Percentiles rank a stretch among this genome's conserved stretches.
phyloP scores from a whole-genome alignment of 2,329 filamentous ascomycete genomes.

The Ciborinia camelliae region DNA sequence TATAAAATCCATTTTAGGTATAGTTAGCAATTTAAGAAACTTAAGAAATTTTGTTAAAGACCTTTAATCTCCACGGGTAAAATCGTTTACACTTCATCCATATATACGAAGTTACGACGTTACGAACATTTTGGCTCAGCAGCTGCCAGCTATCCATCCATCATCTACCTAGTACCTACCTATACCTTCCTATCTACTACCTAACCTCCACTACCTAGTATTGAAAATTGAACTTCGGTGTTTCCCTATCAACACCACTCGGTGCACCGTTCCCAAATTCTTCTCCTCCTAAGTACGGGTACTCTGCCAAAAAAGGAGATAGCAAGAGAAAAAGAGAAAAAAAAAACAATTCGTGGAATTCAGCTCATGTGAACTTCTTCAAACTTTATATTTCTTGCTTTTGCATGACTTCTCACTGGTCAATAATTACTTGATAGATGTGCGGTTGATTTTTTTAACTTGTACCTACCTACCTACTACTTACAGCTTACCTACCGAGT shows the following conservation, averaged over 20 bases:
- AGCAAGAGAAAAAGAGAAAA: background rate
- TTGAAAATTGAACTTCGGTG: background rate
- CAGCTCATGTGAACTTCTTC: background rate
- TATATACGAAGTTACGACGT: no score
- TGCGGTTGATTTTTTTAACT: conserved; percentile 2
- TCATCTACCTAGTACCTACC: no score
- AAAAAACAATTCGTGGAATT: background rate
- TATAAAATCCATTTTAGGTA: no score
- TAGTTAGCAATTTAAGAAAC: no score
- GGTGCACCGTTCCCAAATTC: background rate
- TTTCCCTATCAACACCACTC: background rate
- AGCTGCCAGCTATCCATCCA: no score
- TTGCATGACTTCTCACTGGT: background rate
- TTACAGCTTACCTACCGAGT: background rate
- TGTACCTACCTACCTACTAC: no score
- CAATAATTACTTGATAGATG: background rate
- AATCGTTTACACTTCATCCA: no score
- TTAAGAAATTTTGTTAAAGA: no score
- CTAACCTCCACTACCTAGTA: no score
- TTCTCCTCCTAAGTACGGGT: no score
- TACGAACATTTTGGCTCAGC: no score
- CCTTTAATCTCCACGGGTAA: conserved; percentile 1
- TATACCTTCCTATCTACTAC: no score
- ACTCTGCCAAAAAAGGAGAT: background rate
- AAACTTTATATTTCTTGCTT: background rate